Conservation (phyloP, 768 basidiomycete species). For the Suillus sp. region DNA sequence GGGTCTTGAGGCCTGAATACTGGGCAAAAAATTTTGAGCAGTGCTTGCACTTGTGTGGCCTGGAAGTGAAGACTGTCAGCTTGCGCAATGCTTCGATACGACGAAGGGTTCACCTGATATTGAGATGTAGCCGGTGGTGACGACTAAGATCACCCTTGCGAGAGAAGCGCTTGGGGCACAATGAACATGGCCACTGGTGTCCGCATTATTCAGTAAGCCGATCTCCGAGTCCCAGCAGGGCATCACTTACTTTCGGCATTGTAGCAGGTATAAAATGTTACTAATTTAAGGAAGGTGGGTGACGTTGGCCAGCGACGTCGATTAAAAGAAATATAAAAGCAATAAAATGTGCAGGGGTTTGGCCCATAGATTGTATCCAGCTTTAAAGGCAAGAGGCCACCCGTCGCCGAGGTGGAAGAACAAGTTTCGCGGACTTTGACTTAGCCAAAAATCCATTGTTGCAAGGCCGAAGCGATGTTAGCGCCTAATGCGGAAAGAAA, state of each 20-base stretch:
- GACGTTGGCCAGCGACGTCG: constrained; percentile 52
- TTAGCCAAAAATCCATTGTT: constrained; percentile 28
- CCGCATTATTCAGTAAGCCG: background rate
- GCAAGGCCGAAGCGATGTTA: constrained; percentile 5
- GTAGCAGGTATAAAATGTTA: background rate
- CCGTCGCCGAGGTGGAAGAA: constrained; percentile 13
- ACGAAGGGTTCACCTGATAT: constrained; percentile 43
- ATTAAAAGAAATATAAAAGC: constrained; percentile 21
- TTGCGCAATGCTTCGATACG: background rate
- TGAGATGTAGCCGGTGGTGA: constrained; percentile 53
- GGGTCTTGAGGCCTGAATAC: constrained; percentile 60
- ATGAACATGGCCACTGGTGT: constrained; percentile 41
- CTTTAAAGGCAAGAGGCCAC: constrained; percentile 25
- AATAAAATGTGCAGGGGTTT: constrained; percentile 15
- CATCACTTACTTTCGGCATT: constrained; percentile 8
- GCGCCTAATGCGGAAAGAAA: constrained; percentile 10
- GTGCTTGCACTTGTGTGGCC: constrained; percentile 51
- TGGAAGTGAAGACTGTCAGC: constrained; percentile 26
- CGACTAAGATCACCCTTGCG: constrained; percentile 64
- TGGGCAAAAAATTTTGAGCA: constrained; percentile 65
- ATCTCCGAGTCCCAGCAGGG: background rate
- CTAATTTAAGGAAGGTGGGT: constrained; percentile 24
- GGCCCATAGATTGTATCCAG: background rate
- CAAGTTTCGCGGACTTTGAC: constrained; percentile 16
- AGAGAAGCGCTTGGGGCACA: constrained; percentile 52